Evolutionary conservation across 441 rosid species (phyloP), one percentile per base, ranked within the genome.

Genomic region (Jatropha podagrica): DNA sequence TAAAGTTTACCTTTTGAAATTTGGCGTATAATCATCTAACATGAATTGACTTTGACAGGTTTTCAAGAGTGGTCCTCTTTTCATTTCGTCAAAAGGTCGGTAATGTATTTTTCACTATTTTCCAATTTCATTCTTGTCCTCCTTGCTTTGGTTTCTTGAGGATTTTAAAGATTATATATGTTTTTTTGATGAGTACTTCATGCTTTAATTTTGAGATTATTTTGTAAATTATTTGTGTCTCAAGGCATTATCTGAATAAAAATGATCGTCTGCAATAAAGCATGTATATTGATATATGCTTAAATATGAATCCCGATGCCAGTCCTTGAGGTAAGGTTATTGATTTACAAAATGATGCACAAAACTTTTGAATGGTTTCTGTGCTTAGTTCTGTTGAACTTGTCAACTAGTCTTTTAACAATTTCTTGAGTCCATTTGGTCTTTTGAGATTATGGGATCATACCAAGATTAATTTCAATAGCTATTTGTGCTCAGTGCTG

Each of bases 1-100:
- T 55, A 17, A 17, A 27, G 41, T 23, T 69, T 48, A 52, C 4
- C 17, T 71, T 56, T 68, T 56, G 41, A 26, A 40, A 54, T 73
- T 65, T 18, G 71, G 59, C 23, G 60, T 23, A 63, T 70, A 18
- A 54, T 58, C 65, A 63, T 61, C 74, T 85, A 69, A 69, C 44
- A 54, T 67, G 61, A 40, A 52, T 32, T 69, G 23, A 64, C 69
- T 72, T 42, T 78, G 67, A 61, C 89, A 95, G 99, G 99, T 95
- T 81, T 95, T 89, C 86, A 95, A 92, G 93, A 93, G 97, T 81
- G 97, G 98, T 74, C 97, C 95, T 0, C 97, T 92, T 79, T 92
- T 91, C 88, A 95, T 95, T 83, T 95, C 98, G 72, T 95, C 98
- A 11, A 95, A 95, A 95, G 98, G 98, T 91, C 74, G 44, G 89